phyloP scores from a whole-genome alignment of 1,284 basidiomycete genomes.

The Irpex rosettiformis region DNA sequence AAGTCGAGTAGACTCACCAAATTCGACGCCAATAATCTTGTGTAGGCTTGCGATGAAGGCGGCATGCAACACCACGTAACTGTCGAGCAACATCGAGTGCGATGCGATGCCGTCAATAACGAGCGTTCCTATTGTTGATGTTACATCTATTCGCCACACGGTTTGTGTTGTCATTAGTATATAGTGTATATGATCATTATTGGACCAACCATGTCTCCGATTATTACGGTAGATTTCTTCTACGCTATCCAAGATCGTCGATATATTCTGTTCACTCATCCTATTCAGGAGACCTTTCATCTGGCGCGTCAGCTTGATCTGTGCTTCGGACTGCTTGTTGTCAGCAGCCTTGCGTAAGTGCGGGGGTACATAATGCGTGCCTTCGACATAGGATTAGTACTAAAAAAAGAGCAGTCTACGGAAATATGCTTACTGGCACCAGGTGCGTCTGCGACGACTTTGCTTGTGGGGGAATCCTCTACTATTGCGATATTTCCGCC shows the following conservation, averaged over 20 bases:
- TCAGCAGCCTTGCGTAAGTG: slow-evolving; percentile 43
- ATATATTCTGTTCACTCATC: slow-evolving; percentile 90
- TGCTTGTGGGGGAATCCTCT: not conserved
- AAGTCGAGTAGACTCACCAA: slow-evolving; percentile 51
- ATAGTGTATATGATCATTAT: too few species aligned
- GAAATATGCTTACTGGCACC: slow-evolving; percentile 67
- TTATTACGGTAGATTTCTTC: slow-evolving; percentile 79
- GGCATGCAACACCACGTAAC: slow-evolving; percentile 89
- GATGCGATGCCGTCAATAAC: slow-evolving; percentile 83
- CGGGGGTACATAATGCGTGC: slow-evolving; percentile 57
- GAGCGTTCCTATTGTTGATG: slow-evolving; percentile 73
- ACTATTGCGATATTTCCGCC: not conserved
- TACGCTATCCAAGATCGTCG: slow-evolving; percentile 73
- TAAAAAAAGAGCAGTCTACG: slow-evolving; percentile 32
- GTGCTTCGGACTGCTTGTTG: slow-evolving; percentile 42
- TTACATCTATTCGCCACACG: too few species aligned
- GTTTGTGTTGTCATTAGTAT: too few species aligned
- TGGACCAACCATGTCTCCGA: slow-evolving; percentile 72
- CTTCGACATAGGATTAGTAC: slow-evolving; percentile 1
- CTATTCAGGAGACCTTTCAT: slow-evolving; percentile 90
- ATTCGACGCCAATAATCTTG: slow-evolving; percentile 86
- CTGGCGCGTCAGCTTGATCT: slow-evolving; percentile 70
- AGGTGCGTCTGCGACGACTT: slow-evolving; percentile 18
- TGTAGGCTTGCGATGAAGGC: slow-evolving; percentile 85
- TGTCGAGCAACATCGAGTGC: slow-evolving; percentile 83